Evolutionary conservation across 768 basidiomycete species (phyloP), one percentile per base, ranked within the genome.

Genomic region (Candolleomyces eurysporus): DNA sequence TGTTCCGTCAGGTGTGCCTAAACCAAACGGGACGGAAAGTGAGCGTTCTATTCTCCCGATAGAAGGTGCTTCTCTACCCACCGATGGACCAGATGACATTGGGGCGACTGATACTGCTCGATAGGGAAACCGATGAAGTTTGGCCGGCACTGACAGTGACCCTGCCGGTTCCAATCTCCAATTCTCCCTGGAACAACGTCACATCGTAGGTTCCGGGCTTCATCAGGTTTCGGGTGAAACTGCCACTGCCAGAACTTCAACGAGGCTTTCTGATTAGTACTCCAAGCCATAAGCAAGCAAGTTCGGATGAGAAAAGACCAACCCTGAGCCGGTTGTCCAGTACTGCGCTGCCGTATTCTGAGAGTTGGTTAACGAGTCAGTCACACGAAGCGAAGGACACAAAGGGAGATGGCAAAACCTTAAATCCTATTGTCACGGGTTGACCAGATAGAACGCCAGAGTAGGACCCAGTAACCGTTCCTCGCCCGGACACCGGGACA

Each of bases 131-230:
- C 0, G 73, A 68, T 13, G 75, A 69, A 7, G 79, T 80, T 26
- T 64, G 53, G 26, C 81, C 82, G 32, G 78, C 76, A 19, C 63
- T 71, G 43, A 82, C 79, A 21, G 71, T 72, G 45, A 82, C 80
- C 50, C 67, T 73, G 30, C 75, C 76, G 10, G 76, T 74, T n/a
- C 75, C 79, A 26, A 76, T 77, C 63, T 77, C 79, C 10, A 82
- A 69, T 66, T 83, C 79, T 46, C 77, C 78, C 66, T 82, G 75
- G 65, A 72, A 82, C 21, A 82, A 68, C 10, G 79, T 79, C 13
- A 72, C 76, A 11, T 77, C 77, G 64, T 82, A 83, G 40, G 78
- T 81, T 6, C 82, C 81, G 13, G 81, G 79, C 62, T 82, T 82
- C 76, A 82, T 78, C 66, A 72, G 63, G 9, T 76, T 77, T 17